Evolutionary conservation across 2,329 filamentous ascomycete genomes (phyloP), one percentile per base, ranked within the genome.

Genomic region (Blastomyces gilchristii): DNA sequence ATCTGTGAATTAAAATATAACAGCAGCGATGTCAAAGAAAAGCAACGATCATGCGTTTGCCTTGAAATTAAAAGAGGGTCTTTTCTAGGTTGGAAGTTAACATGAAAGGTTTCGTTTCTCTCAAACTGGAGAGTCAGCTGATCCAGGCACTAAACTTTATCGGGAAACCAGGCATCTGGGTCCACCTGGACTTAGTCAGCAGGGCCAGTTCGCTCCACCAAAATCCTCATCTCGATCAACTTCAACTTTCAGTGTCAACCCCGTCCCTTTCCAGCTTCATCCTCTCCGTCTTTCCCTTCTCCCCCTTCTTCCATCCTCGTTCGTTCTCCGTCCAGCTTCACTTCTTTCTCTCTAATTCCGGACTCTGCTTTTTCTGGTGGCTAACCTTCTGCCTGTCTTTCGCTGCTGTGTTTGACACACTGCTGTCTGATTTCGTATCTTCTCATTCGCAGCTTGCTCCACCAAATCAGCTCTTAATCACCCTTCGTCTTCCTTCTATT

Each of bases 351-450:
- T 54, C 31, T 43, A 37, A 25, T 49, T 37, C 59, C 49, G 28
- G 52, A 63, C 60, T 63, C 63, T 60, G 57, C 25, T 16, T 16
- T 64, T 37, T 16, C 39, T 56, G 47, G 28, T 58, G 50, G 43
- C 61, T 61, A 25, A 45, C 45, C 57, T 62, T 62, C 34, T 39
- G 41, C 67, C 64, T 65, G 47, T 67, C 64, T 65, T 72, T 69
- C 70, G 71, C 64, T 73, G 72, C 68, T 75, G 76, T 77, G 76
- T 77, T 77, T 77, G 76, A 78, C 74, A 78, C 75, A 77, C 75
- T 72, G 74, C 73, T 70, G 70, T 56, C 34, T 62, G 50, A 62
- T 56, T 62, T 56, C 50, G 50, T 57, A 31, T 66, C 68, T 71
- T 71, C 71, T 69, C 69, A 74, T 74, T 70, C 73, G 73, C 75